These are phyloP conservation scores for Glebionis coronaria DNA, from an alignment of 129 eudicot species.

Conservation along the genomic window DNA sequence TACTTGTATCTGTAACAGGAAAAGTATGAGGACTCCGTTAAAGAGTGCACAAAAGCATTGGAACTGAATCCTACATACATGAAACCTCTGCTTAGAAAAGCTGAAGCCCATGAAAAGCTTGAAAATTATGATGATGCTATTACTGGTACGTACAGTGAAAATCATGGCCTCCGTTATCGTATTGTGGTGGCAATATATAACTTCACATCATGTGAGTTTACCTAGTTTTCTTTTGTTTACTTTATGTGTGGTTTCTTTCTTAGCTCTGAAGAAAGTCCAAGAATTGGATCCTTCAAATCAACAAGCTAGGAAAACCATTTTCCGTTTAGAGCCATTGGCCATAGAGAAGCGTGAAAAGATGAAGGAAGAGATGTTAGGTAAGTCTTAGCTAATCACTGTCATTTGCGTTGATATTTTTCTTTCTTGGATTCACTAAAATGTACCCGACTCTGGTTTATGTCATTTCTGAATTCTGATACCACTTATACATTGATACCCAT, in stretches of 20 bases:
- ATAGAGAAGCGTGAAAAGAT: conserved; percentile 88
- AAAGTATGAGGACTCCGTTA: conserved; percentile 67
- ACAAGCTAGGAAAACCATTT: conserved; percentile 59
- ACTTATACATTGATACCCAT: no score
- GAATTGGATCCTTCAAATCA: conserved; percentile 77
- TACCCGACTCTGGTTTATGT: no score
- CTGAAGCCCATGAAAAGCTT: conserved; percentile 87
- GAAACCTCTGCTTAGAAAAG: conserved; percentile 76
- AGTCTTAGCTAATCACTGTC: conserved; percentile 16
- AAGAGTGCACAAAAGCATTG: conserved; percentile 86
- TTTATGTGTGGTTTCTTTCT: conserved; percentile 1
- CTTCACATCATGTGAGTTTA: neutral
- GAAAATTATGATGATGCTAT: conserved; percentile 87
- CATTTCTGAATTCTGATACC: no score
- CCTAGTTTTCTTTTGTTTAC: neutral
- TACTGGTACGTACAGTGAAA: conserved; percentile 45
- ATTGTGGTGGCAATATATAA: neutral
- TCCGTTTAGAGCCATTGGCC: conserved; percentile 82
- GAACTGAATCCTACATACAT: conserved; percentile 76
- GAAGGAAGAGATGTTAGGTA: conserved; percentile 96
- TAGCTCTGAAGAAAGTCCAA: conserved; percentile 69
- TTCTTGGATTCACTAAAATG: no score
- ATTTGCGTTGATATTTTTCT: neutral
- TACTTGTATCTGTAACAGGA: conserved; percentile 34
- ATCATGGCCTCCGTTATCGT: neutral